Evolutionary conservation across 2,329 filamentous ascomycete genomes (phyloP), one percentile per base, ranked within the genome.

Genomic region (Metarhizium album): DNA sequence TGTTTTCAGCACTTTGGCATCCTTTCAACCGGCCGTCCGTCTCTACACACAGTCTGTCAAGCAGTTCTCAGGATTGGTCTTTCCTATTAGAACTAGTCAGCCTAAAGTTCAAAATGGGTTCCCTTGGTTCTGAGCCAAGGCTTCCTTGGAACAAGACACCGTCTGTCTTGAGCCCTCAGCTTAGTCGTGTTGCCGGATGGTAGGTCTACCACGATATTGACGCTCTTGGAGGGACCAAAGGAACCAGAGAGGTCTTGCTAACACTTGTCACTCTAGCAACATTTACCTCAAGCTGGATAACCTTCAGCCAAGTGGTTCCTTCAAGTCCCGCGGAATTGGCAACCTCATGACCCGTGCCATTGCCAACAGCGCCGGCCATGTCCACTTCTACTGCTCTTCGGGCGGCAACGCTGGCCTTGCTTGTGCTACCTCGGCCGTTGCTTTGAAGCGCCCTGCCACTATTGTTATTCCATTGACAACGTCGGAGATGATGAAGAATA

Each of bases 401-500:
- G 88, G 87, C 52, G 89, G 89, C 52, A 95, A 95, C 62, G 89
- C 89, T 2, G 89, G 89, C 1, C 79, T 95, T 3, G 89, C 88
- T 1, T 88, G 86, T 60, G 86, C 87, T 16, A 83, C 81, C 46
- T 85, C 88, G 1, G 85, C 87, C 13, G 71, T 73, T 23, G 73
- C 78, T 2, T 74, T 93, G 6, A 69, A 74, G 5, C 75, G 79
- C 37, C 82, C 80, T 1, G 83, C 81, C 63, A 91, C 87, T 4
- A 84, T 95, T 54, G 85, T 89, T 29, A 80, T 93, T 1, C 86
- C 89, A 0, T 63, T 72, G 8, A 73, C 71, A 6, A 87, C 86
- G 0, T 80, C 83, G 31, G 70, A 78, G 1, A 67, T 83, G 54
- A 90, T 94, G 81, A 75, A 89, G 47, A 70, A 74, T 42, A 89